Evolutionary conservation across 768 basidiomycete genomes (phyloP).

Genomic region (Jaapia argillacea): DNA sequence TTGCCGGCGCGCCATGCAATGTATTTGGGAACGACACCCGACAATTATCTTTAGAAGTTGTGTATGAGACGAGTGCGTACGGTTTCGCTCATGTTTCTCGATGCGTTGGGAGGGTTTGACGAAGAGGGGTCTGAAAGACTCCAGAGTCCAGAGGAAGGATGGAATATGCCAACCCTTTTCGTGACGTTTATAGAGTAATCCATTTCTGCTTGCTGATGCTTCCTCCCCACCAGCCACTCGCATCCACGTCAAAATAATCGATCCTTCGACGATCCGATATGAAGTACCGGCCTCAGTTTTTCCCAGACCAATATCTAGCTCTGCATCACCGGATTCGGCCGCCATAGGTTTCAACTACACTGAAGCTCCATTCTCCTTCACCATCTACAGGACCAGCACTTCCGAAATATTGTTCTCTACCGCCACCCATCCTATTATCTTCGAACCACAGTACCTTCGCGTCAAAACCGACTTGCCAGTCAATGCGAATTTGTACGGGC

Average conservation of each 20-base stretch:
- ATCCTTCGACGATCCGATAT: constrained; percentile 38
- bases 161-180: too few relatives aligned
- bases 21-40: constrained; percentile 49
- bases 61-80: constrained; percentile 46
- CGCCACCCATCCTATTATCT: constrained; percentile 51
- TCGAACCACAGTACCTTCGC: constrained; percentile 69
- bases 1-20: constrained; percentile 43
- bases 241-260: constrained; percentile 56
- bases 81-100: not conserved
- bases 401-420: constrained; percentile 54
- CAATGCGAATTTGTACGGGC: constrained; percentile 64
- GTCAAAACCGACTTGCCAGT: constrained; percentile 52
- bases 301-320: constrained; percentile 35
- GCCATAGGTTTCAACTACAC: constrained; percentile 53
- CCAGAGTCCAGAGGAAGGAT: not conserved
- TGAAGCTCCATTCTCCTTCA: constrained; percentile 50
- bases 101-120: too few relatives aligned
- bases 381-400: constrained; percentile 37
- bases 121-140: too few relatives aligned
- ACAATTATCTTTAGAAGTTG: constrained; percentile 37
- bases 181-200: too few relatives aligned
- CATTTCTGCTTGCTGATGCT: not conserved
- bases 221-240: constrained; percentile 31
- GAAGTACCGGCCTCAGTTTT: constrained; percentile 57
- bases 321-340: constrained; percentile 21